These are phyloP conservation scores for Steccherinum ochraceum DNA, from an alignment of 768 basidiomycete genomes.

Conservation along the genomic window DNA sequence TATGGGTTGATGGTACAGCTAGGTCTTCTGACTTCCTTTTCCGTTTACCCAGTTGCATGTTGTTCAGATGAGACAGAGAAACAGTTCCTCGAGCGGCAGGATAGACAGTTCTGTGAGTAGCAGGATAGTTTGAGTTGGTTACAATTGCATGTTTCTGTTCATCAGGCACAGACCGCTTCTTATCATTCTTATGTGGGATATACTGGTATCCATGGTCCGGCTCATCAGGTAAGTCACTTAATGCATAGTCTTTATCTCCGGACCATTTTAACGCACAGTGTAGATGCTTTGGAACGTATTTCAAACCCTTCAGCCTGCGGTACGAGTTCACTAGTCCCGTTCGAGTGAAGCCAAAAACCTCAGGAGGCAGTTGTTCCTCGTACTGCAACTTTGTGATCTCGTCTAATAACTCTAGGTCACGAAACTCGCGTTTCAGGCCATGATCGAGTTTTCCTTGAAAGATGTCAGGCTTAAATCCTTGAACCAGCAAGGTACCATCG, in stretches of 20 bases:
- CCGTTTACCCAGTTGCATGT: neutral
- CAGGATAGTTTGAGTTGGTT: neutral
- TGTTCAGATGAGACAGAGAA: neutral
- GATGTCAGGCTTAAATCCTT: slow-evolving; percentile 6
- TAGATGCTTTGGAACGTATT: slow-evolving; percentile 2
- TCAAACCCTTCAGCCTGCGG: neutral
- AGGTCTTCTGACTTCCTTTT: too few species aligned
- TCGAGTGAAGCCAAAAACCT: slow-evolving; percentile 12
- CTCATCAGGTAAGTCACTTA: neutral
- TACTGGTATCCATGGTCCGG: neutral
- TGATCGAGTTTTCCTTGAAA: slow-evolving; percentile 2
- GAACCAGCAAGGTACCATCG: slow-evolving; percentile 14
- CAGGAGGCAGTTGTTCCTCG: slow-evolving; percentile 10
- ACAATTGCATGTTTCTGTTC: neutral
- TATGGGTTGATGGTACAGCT: neutral
- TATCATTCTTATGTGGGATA: neutral
- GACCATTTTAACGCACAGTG: neutral
- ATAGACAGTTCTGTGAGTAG: neutral
- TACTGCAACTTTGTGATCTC: slow-evolving; percentile 24
- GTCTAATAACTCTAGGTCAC: slow-evolving; percentile 30
- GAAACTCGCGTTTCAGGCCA: slow-evolving; percentile 16
- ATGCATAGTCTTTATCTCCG: neutral
- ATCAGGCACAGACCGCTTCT: too few species aligned
- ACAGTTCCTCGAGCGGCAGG: neutral
- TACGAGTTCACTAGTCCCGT: slow-evolving; percentile 16